Percentiles rank a stretch among this genome's conserved stretches.
Evolutionary conservation across 345 rosid genomes (phyloP).

Genomic region (Adansonia digitata): DNA sequence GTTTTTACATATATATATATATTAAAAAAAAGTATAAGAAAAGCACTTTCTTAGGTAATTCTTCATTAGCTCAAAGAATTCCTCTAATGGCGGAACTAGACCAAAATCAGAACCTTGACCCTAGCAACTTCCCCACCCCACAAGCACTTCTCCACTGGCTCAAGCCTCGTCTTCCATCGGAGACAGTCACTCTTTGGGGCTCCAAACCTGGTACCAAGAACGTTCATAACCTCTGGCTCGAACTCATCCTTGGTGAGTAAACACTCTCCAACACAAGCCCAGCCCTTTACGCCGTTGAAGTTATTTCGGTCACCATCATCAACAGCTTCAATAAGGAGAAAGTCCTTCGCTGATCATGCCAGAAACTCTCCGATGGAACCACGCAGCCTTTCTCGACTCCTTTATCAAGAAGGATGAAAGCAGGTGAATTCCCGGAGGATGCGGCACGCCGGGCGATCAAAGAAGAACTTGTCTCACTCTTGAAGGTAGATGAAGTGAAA

Average conservation of each 20-base stretch:
- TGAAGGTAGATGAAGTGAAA: background rate
- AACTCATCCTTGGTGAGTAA: slow-evolving; percentile 1
- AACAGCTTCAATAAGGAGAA: background rate
- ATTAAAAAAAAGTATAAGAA: too few relatives aligned
- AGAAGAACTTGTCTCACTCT: background rate
- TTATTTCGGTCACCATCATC: background rate
- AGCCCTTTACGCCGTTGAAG: background rate
- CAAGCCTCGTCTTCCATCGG: slow-evolving; percentile 3
- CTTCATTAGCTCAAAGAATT: background rate
- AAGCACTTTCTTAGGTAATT: background rate
- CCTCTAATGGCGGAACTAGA: background rate
- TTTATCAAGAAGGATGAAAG: background rate
- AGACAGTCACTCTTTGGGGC: slow-evolving; percentile 8
- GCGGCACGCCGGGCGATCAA: background rate
- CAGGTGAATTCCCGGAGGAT: background rate
- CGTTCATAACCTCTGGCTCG: background rate
- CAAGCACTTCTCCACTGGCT: slow-evolving; percentile 5
- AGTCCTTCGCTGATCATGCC: background rate
- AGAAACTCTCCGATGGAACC: background rate
- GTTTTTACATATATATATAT: too few relatives aligned
- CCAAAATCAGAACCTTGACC: background rate
- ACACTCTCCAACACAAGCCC: background rate
- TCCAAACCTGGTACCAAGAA: background rate
- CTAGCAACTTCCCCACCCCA: background rate
- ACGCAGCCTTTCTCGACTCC: background rate